These are phyloP conservation scores for Avena eriantha DNA, from an alignment of 176 grass and related monocot species.

Conservation along the genomic window DNA sequence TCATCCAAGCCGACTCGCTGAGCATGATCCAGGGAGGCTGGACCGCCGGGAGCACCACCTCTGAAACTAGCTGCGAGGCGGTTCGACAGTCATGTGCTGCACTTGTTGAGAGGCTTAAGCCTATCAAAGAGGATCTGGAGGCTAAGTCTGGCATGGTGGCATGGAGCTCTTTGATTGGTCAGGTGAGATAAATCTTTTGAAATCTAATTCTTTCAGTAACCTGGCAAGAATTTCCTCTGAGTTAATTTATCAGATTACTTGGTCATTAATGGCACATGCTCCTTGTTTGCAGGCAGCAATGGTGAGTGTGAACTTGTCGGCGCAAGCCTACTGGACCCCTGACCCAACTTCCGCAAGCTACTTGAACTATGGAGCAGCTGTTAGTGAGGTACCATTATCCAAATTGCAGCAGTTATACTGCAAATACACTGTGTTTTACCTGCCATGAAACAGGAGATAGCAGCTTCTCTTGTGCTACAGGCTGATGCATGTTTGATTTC, in stretches of 20 bases:
- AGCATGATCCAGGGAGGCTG: slow-evolving; percentile 75
- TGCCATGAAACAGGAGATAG: background rate
- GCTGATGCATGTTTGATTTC: background rate
- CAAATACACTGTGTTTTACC: background rate
- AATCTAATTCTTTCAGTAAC: background rate
- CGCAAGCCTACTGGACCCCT: slow-evolving; percentile 66
- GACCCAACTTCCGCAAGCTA: slow-evolving; percentile 48
- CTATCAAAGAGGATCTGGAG: slow-evolving; percentile 68
- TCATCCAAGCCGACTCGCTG: slow-evolving; percentile 76
- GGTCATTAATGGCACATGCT: background rate
- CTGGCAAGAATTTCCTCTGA: background rate
- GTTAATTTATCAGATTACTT: background rate
- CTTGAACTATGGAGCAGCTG: slow-evolving; percentile 78
- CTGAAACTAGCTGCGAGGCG: slow-evolving; percentile 78
- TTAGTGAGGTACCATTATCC: slow-evolving; percentile 63
- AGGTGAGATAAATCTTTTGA: slow-evolving; percentile 47
- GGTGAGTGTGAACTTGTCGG: slow-evolving; percentile 62
- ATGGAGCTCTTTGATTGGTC: slow-evolving; percentile 66
- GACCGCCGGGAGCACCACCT: slow-evolving; percentile 79
- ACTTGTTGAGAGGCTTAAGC: slow-evolving; percentile 67
- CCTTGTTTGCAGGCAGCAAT: slow-evolving; percentile 50
- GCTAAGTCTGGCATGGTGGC: slow-evolving; percentile 45
- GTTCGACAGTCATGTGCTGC: slow-evolving; percentile 56
- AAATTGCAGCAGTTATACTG: background rate
- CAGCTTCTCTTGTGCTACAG: background rate